Conservation (phyloP, 306 rosid species). For the Trifolium dubium region DNA sequence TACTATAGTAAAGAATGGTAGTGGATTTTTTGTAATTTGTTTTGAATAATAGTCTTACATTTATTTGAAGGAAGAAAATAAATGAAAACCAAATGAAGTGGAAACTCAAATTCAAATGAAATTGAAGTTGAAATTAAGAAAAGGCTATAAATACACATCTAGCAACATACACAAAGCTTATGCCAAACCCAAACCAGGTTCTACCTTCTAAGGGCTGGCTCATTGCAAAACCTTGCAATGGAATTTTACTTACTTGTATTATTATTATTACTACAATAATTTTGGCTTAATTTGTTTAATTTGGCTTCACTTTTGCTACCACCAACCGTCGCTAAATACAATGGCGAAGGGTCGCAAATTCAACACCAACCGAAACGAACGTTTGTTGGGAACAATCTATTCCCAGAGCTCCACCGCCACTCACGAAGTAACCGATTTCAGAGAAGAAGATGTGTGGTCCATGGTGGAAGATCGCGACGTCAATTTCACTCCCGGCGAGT, state of each 20-base stretch:
- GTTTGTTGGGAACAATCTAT: constrained; percentile 65
- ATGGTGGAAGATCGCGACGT: constrained; percentile 38
- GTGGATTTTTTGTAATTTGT: neutral
- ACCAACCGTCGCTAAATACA: constrained; percentile 31
- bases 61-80: neutral
- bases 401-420: constrained; percentile 38
- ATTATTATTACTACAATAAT: neutral
- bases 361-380: constrained; percentile 65
- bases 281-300: neutral
- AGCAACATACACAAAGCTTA: constrained; percentile 34
- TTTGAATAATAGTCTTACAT: neutral
- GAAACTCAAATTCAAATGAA: constrained; percentile 88
- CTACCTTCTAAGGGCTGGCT: neutral
- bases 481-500: constrained; percentile 36
- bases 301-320: neutral
- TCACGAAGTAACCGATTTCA: constrained; percentile 60
- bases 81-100: constrained; percentile 62
- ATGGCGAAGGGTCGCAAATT: constrained; percentile 94
- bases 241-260: neutral
- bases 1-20: constrained; percentile 9
- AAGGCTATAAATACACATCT: constrained; percentile 60
- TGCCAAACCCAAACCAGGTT: constrained; percentile 49
- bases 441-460: constrained; percentile 88
- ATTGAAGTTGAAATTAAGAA: constrained; percentile 37
- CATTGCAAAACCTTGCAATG: neutral